Base-by-base conservation (phyloP, 2,329 filamentous ascomycete species). In the Fusarium poae region DNA sequence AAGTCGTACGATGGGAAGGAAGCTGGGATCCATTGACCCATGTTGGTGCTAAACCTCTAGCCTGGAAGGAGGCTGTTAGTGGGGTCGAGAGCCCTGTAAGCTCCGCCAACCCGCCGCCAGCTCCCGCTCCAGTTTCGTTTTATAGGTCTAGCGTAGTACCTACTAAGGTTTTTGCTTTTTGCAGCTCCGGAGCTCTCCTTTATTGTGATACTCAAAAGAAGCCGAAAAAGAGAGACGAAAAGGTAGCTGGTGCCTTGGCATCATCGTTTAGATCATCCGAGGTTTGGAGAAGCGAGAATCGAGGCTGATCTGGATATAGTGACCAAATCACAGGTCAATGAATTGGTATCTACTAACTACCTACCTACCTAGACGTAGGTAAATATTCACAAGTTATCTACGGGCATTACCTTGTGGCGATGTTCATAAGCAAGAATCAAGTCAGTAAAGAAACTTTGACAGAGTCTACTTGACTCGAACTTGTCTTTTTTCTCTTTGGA, bases 81-180 rank as follows among this genome's bases (percentile, higher is more conserved):
- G 51, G 51, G 42, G 30, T 54, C 40, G 54, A 67, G 61, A 49
- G 51, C 46, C 46, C 46, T 37, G 46, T 35, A 50, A 27, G 21
- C 32, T 29, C 48, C 48, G 48, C 34, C 48, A 18, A 25, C 48
- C 37, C 23, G 27, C 48, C 48, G 48, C 48, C 48, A 18, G 34
- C 48, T 51, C 48, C 48, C 35, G 32, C 32, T 39, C 29, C 23
- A 50, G 46, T 18, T 32, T 30, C 20, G 12, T 37, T 21, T 39
- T 39, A 39, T 39, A 39, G 35, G 35, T 39, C n/a, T 30, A 30
- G 43, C 12, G 23, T n/a, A 44, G 23, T 52, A 23, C 43, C 52
- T 63, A 23, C n/a, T n/a, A n/a, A n/a, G 43, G 57, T 65, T 67
- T 67, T 68, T 21, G n/a, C 35, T 57, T 67, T 67, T 67, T 66